A percentile compares a stretch with the other conserved stretches of the same genome.
These are phyloP conservation scores for Phaeosphaeriaceae sp. DNA, from an alignment of 2,329 filamentous ascomycete species.

Conservation along the genomic window DNA sequence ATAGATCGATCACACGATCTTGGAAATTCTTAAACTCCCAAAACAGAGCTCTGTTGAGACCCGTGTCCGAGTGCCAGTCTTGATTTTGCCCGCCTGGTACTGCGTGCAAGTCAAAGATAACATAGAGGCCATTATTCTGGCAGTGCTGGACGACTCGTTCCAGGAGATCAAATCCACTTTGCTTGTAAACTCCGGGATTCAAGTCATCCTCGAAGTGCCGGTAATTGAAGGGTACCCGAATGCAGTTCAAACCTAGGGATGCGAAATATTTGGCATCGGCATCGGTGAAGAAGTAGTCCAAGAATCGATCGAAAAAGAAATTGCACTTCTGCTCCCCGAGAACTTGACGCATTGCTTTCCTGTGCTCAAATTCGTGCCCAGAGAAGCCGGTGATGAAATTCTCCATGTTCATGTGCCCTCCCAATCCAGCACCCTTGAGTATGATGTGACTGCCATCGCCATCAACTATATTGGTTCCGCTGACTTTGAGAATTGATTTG, in stretches of 20 bases:
- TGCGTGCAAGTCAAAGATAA: conserved; percentile 21
- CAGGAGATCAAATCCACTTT: conserved; percentile 13
- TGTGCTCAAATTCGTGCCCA: conserved; percentile 21
- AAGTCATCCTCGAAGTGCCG: conserved; percentile 17
- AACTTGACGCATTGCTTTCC: conserved; percentile 10
- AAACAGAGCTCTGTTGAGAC: conserved; percentile 18
- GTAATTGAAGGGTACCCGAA: conserved; percentile 19
- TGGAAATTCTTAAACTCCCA: conserved; percentile 20
- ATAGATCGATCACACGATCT: conserved; percentile 16
- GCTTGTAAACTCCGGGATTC: conserved; percentile 11
- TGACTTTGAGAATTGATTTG: conserved; percentile 6
- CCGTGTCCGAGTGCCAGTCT: conserved; percentile 20
- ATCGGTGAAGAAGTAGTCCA: conserved; percentile 24
- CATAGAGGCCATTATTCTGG: conserved; percentile 16
- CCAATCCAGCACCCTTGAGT: conserved; percentile 21
- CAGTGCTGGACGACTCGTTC: conserved; percentile 15
- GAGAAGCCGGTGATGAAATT: conserved; percentile 24
- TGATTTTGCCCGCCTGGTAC: conserved; percentile 25
- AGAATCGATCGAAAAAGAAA: conserved; percentile 19
- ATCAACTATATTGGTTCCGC: conserved; percentile 17
- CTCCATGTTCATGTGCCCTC: conserved; percentile 24
- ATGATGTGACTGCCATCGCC: conserved; percentile 13
- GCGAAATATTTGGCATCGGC: conserved; percentile 19
- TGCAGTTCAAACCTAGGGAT: conserved; percentile 15
- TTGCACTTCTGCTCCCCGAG: conserved; percentile 18